A percentile compares a stretch with the other conserved stretches of the same genome.
Conservation (phyloP, 1,284 basidiomycete species). For the Takashimella koratensis region DNA sequence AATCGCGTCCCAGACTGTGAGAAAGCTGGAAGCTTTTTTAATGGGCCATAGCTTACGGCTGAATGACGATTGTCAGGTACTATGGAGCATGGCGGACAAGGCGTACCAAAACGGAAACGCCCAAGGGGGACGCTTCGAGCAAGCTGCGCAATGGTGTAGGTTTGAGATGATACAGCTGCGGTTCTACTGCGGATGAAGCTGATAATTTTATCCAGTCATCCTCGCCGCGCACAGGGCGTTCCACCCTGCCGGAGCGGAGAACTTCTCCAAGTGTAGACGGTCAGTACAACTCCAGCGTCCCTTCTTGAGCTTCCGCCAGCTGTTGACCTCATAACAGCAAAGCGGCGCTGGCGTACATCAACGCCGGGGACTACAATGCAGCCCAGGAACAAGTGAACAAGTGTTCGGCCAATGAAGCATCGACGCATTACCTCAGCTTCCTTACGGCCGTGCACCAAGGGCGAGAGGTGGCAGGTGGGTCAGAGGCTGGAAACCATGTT, state of each 20-base stretch:
- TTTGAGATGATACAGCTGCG: too few species aligned
- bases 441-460: conserved; percentile 9
- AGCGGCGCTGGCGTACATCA: conserved; percentile 5
- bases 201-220: background rate
- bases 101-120: background rate
- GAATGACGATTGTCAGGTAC: background rate
- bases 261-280: conserved; percentile 7
- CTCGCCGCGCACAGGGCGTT: conserved; percentile 6
- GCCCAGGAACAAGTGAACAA: conserved; percentile 5
- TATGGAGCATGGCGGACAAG: conserved; percentile 9
- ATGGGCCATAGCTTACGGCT: background rate
- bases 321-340: conserved; percentile 9
- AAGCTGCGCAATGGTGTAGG: conserved; percentile 14
- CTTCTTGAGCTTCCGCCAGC: too few species aligned
- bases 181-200: too few species aligned
- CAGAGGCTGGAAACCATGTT: background rate
- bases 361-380: background rate
- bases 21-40: background rate
- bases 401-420: conserved; percentile 11
- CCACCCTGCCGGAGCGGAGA: background rate
- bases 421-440: conserved; percentile 20
- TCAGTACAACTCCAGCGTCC: background rate
- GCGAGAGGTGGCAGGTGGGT: conserved; percentile 2
- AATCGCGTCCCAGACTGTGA: conserved; percentile 9
- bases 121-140: background rate